These are phyloP conservation scores for Acidiella bohemica DNA, from an alignment of 495 filamentous ascomycete genomes.

Conservation along the genomic window DNA sequence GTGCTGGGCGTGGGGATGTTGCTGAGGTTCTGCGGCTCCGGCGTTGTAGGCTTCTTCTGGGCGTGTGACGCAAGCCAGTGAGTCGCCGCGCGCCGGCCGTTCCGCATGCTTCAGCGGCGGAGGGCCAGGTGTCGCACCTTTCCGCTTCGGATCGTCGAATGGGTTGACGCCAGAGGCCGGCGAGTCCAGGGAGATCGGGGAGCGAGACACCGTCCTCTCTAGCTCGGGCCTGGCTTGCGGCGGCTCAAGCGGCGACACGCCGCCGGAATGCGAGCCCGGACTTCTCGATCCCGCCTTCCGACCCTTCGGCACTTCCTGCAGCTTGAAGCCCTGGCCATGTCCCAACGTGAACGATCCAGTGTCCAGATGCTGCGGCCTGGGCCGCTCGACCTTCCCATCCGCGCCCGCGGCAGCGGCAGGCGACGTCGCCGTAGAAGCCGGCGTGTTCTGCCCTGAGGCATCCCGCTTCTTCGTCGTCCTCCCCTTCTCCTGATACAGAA, in stretches of 20 bases:
- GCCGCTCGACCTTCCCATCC: conserved; percentile 26
- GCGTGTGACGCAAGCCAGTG: conserved; percentile 32
- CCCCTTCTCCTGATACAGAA: conserved; percentile 79
- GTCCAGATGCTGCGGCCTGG: conserved; percentile 22
- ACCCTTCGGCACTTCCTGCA: conserved; percentile 61
- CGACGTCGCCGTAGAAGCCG: conserved; percentile 23
- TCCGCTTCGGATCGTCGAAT: conserved; percentile 19
- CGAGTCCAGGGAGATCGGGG: conserved; percentile 14
- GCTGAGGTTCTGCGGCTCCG: conserved; percentile 21
- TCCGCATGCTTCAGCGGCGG: conserved; percentile 17
- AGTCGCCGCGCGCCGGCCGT: conserved; percentile 46
- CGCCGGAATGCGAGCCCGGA: conserved; percentile 20
- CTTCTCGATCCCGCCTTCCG: conserved; percentile 51
- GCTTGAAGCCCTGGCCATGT: conserved; percentile 47
- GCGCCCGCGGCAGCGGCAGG: conserved; percentile 24
- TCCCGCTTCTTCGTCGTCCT: conserved; percentile 41
- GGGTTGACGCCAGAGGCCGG: conserved; percentile 15
- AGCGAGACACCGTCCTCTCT: conserved; percentile 1
- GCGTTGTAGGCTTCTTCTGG: conserved; percentile 7
- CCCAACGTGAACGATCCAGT: conserved; percentile 19
- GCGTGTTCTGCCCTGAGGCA: conserved; percentile 23
- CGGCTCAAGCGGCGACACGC: conserved; percentile 9
- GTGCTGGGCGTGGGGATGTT: conserved; percentile 1
- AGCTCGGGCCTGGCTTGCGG: background rate
- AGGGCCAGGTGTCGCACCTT: conserved; percentile 4